These are phyloP conservation scores for Candida sanyaensis DNA, from an alignment of 1,139 yeast species.

Conservation along the genomic window DNA sequence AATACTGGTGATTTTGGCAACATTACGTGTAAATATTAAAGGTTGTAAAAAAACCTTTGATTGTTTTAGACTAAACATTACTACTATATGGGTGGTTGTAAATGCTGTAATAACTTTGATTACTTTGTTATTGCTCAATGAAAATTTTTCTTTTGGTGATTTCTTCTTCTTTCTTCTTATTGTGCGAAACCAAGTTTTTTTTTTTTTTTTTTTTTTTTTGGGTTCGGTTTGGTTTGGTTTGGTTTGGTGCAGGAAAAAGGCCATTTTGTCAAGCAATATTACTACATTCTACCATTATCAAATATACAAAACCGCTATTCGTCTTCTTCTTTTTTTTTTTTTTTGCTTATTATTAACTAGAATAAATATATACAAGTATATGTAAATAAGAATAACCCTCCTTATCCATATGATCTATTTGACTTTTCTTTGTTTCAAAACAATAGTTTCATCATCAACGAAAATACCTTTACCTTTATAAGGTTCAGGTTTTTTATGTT, in stretches of 20 bases:
- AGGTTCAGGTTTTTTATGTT: constrained; percentile 94
- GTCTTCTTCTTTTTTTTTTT: neutral
- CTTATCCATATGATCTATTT: constrained; percentile 46
- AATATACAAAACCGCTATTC: too few relatives aligned
- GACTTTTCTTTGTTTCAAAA: constrained; percentile 87
- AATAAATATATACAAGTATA: neutral
- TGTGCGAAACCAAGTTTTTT: neutral
- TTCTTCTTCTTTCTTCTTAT: neutral
- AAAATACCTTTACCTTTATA: constrained; percentile 98
- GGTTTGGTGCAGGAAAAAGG: too few relatives aligned
- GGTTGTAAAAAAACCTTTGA: neutral
- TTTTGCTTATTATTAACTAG: neutral
- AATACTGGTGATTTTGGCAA: constrained; percentile 55
- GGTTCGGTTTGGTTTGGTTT: too few relatives aligned
- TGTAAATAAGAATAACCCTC: too few relatives aligned
- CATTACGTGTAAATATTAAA: constrained; percentile 22
- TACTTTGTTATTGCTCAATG: neutral
- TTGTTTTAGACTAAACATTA: constrained; percentile 6
- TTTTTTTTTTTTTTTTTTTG: neutral
- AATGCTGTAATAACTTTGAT: neutral
- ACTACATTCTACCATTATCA: too few relatives aligned
- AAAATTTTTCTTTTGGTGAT: neutral
- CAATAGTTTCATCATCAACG: constrained; percentile 87
- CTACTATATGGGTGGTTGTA: neutral
- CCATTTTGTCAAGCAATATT: too few relatives aligned